These are phyloP conservation scores for Coemansia sp. DNA, from an alignment of 192 early-diverging fungal genomes.

Conservation along the genomic window DNA sequence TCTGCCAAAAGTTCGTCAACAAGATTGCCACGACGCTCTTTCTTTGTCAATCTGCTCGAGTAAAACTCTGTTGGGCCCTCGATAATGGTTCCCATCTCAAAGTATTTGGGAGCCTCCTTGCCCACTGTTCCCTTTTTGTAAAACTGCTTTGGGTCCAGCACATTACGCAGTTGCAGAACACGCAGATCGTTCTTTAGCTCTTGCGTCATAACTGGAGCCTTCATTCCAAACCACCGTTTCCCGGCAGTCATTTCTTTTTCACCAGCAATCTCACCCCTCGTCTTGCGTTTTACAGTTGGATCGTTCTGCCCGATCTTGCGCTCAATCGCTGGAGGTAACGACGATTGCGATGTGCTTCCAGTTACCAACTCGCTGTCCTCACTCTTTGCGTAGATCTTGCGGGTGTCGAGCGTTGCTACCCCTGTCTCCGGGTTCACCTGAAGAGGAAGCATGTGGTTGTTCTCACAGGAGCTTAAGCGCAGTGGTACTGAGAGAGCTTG, in stretches of 20 bases:
- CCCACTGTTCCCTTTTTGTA: constrained; percentile 78
- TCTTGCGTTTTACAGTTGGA: constrained; percentile 37
- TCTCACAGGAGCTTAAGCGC: constrained; percentile 19
- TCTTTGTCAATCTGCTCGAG: constrained; percentile 80
- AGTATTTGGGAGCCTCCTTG: constrained; percentile 76
- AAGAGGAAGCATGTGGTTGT: constrained; percentile 4
- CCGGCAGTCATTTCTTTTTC: constrained; percentile 39
- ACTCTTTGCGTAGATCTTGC: constrained; percentile 2
- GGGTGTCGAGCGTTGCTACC: constrained; percentile 21
- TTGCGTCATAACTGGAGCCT: constrained; percentile 76
- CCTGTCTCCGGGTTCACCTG: constrained; percentile 27
- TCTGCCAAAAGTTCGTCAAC: constrained; percentile 88
- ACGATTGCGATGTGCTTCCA: neutral
- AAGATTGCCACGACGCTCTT: constrained; percentile 81
- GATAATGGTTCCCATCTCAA: constrained; percentile 92
- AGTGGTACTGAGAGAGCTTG: constrained; percentile 28
- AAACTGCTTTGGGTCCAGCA: constrained; percentile 88
- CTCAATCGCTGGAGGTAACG: constrained; percentile 10
- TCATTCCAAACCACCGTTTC: constrained; percentile 87
- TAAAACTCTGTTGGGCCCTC: constrained; percentile 87
- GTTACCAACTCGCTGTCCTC: neutral
- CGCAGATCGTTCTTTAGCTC: constrained; percentile 90
- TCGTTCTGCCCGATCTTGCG: constrained; percentile 15
- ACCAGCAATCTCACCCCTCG: constrained; percentile 14
- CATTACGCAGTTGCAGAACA: constrained; percentile 80